These are phyloP conservation scores for Coemansia sp. DNA, from an alignment of 192 early-diverging fungal species.

Conservation along the genomic window DNA sequence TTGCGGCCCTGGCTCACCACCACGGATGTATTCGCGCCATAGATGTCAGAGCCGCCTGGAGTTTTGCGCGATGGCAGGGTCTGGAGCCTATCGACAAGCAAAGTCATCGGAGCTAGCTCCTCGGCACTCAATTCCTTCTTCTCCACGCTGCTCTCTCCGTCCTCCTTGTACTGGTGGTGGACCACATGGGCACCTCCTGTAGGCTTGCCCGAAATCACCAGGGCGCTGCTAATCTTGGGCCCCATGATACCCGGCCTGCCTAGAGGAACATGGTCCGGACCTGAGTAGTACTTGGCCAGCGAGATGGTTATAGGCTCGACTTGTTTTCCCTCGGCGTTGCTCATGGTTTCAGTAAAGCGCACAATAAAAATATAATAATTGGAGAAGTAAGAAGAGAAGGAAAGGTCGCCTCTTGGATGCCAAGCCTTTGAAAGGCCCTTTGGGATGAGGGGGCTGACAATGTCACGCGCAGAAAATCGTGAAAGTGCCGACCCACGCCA, in stretches of 20 bases:
- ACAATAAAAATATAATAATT: not conserved
- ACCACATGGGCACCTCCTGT: constrained; percentile 19
- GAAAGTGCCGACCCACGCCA: constrained; percentile 34
- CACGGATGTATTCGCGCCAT: constrained; percentile 42
- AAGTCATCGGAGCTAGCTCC: constrained; percentile 8
- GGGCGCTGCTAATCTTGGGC: constrained; percentile 25
- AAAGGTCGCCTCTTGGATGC: not conserved
- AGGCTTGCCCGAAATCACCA: constrained; percentile 25
- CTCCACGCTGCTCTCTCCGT: constrained; percentile 12
- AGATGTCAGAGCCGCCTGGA: constrained; percentile 31
- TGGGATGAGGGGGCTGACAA: not conserved
- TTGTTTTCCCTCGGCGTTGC: not conserved
- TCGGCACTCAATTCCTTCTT: constrained; percentile 14
- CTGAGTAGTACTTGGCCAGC: constrained; percentile 36
- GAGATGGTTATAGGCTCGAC: constrained; percentile 26
- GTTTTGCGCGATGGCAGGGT: constrained; percentile 5
- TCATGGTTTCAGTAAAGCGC: constrained; percentile 4
- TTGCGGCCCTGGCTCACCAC: constrained; percentile 27
- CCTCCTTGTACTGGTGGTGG: constrained; percentile 21
- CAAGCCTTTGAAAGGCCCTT: not conserved
- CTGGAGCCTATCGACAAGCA: constrained; percentile 17
- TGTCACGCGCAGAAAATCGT: constrained; percentile 21
- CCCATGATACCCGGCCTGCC: constrained; percentile 41
- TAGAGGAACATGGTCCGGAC: not conserved
- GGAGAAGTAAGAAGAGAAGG: not conserved